Evolutionary conservation across 768 basidiomycete genomes (phyloP).

Genomic region (Russula sp.): DNA sequence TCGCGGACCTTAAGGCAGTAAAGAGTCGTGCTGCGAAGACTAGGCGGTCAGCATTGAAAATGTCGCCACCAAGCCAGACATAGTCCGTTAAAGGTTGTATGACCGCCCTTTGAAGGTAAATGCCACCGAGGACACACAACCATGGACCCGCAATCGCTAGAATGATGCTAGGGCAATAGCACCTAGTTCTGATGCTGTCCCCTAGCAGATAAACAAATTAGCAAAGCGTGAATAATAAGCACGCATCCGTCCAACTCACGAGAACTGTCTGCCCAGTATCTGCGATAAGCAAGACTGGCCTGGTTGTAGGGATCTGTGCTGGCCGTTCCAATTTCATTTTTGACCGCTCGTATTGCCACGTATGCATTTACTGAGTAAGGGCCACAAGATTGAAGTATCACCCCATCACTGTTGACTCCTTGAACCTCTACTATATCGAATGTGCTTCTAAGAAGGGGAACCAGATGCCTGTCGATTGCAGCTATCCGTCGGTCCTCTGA

Average conservation of each 20-base stretch:
- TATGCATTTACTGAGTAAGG: background rate
- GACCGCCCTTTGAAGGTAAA: slow-evolving; percentile 24
- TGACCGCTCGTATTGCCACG: background rate
- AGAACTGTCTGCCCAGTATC: background rate
- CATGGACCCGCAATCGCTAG: slow-evolving; percentile 24
- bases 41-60: background rate
- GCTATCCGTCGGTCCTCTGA: background rate
- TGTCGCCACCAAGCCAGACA: slow-evolving; percentile 1
- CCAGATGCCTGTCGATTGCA: background rate
- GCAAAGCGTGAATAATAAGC: background rate
- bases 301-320: background rate
- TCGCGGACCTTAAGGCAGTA: background rate
- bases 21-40: background rate
- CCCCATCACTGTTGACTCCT: background rate
- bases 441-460: background rate
- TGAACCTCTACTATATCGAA: background rate
- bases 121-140: slow-evolving; percentile 23
- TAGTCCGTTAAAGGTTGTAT: slow-evolving; percentile 24
- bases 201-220: background rate
- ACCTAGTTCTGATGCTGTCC: slow-evolving; percentile 9
- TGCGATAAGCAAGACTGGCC: background rate
- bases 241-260: background rate
- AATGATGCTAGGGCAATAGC: slow-evolving; percentile 26
- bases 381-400: background rate
- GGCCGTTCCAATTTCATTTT: background rate